Base-by-base conservation (phyloP, 495 filamentous ascomycete species). In the Podospora appendiculata region DNA sequence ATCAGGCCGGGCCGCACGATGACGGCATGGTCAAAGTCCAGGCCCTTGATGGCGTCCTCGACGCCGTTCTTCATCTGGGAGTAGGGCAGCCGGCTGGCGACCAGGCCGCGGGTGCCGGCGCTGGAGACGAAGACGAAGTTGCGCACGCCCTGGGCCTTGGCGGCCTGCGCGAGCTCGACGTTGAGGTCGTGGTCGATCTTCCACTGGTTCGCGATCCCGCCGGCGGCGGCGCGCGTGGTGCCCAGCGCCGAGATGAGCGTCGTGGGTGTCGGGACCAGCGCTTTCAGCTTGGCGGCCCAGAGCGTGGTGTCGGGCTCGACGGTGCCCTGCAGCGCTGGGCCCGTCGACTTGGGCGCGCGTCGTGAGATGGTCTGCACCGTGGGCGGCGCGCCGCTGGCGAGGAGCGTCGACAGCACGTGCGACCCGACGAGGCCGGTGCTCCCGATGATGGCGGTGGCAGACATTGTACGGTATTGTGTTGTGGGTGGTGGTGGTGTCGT, bases 141-240 rank as follows among this genome's bases (percentile, higher is more conserved):
- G 54, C 80, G 78, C 16, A 77, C 73, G 2, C 86, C 85, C 16
- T 78, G 78, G 10, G 76, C 70, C 56, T 76, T 84, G 43, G 87
- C 86, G 0, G 83, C 78, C 45, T 75, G 74, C 14, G 86, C 86
- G 41, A 88, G 63, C 53, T 85, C 80, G 42, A 90, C 62, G 64
- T 88, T 88, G 32, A 89, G 70, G 61, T 85, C 85, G 65, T 86
- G 79, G 65, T 90, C 87, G 38, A 90, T 81, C 58, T 86, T 86
- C 61, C 85, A 82, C 64, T 90, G 87, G 57, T 84, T 83, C 35
- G 79, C 79, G 54, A 89, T 75, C 41, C 84, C 79, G 32, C 87
- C 87, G 0, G 85, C 86, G 34, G 75, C 74, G 0, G 56, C 77
- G 16, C 79, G 74, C 6, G 87, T 89, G 1, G 86, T 89, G 44